Percentiles rank a stretch among this genome's conserved stretches.
Evolutionary conservation across 1,284 basidiomycete species (phyloP).

Genomic region (Ceratobasidium papillatum): DNA sequence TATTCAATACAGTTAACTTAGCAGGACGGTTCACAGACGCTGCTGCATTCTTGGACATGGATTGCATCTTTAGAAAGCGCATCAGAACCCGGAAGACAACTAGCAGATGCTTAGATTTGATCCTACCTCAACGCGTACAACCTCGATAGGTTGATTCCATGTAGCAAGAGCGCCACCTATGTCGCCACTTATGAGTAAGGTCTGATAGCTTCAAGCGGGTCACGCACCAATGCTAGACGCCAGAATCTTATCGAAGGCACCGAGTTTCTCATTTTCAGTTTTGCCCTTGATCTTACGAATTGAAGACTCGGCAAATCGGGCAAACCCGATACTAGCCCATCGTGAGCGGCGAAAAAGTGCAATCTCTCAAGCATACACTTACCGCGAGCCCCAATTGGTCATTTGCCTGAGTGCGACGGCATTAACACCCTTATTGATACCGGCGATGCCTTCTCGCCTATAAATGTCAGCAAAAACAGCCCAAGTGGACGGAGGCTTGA

Average conservation of each 20-base stretch:
- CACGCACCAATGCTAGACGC: conserved; percentile 78
- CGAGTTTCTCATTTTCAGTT: conserved; percentile 76
- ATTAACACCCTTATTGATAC: conserved; percentile 99
- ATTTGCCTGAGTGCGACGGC: conserved; percentile 97
- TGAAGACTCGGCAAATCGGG: conserved; percentile 86
- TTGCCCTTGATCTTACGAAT: conserved; percentile 85
- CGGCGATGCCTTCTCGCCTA: conserved; percentile 89
- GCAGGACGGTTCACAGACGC: conserved; percentile 78
- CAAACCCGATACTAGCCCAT: conserved; percentile 86
- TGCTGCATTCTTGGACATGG: conserved; percentile 85
- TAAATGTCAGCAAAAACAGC: conserved; percentile 96
- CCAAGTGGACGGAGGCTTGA: conserved; percentile 93
- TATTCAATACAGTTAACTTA: conserved; percentile 93
- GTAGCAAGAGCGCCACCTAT: conserved; percentile 89
- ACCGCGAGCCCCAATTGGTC: conserved; percentile 99
- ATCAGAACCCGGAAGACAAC: conserved; percentile 10
- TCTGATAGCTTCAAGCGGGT: not conserved
- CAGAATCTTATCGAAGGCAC: conserved; percentile 86
- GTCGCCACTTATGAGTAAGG: not conserved
- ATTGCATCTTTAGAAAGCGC: conserved; percentile 83
- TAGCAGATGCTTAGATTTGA: conserved; percentile 28
- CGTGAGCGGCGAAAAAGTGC: not conserved
- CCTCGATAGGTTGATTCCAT: conserved; percentile 99
- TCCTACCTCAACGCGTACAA: conserved; percentile 85
- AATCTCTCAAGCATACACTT: conserved; percentile 49